Base-by-base conservation (phyloP, 192 early-diverging fungal species). In the Paraglomus brasilianum region DNA sequence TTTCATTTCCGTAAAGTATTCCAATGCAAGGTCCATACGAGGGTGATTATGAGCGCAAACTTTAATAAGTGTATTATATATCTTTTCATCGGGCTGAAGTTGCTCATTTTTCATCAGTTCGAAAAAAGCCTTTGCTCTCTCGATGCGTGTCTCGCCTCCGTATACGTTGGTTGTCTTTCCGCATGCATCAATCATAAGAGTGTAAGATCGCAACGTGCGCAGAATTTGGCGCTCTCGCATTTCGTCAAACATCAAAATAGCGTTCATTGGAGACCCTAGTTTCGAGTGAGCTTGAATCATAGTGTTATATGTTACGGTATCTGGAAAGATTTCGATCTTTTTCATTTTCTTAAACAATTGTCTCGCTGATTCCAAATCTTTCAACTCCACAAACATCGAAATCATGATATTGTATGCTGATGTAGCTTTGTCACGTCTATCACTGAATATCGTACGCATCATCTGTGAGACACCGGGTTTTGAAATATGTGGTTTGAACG, bases 1-100 rank as follows among this genome's bases (percentile, higher is more conserved):
- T 22, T 72, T 78, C 77, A 81, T 81, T 36, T 71, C 70, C n/a
- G 74, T 36, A 53, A 68, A 77, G 22, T 72, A 40, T 13, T 74
- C 64, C 39, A 77, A 56, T 7, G 60, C 72, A 22, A 42, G 24
- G 36, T 65, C 38, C 21, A 61, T 30, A 61, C 15, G 36, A 40
- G 36, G 0, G 44, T 14, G 41, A 4, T 14, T 38, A 1, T 38
- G 41, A 36, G 39, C 66, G 8, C 17, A 42, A 56, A 69, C 13
- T 17, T 56, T 11, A 1, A 56, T 56, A 21, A 56, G 10, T 15
- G 52, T 15, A 69, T 69, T 69, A 6, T 51, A 69, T 39, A 19
- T 50, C 1, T 24, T 8, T 30, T 50, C 42, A 45, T 69, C 66
- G 0, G 46, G 48, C 10, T 22, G 13, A 14, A 69, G 24, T 21